Evolutionary conservation across 495 filamentous ascomycete genomes (phyloP), one percentile per base, ranked within the genome.

Genomic region (Penicillium ucsense): DNA sequence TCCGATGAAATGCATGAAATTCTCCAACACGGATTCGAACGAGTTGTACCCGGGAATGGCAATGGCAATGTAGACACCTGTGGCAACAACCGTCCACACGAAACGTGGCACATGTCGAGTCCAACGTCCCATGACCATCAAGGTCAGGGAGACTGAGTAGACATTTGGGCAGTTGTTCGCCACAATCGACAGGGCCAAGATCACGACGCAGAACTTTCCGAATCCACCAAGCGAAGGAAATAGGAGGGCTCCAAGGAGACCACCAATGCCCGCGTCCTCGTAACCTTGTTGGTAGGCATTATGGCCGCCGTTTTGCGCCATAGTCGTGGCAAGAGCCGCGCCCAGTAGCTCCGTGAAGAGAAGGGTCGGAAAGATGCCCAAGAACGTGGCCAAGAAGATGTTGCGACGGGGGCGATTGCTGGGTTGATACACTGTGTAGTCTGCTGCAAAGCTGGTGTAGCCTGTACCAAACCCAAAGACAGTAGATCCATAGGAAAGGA

Each of bases 201-300:
- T 48, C 3, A 79, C 74, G 9, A 74, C 66, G 3, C 79, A 62
- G 53, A 81, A 80, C 52, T 74, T 74, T 6, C 77, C 78, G 53
- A 81, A 81, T 0, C 71, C 74, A 8, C 73, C 74, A 3, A 68
- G 67, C 4, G 43, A 33, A 6, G 72, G 71, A 4, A 63, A 56
- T 4, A 80, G 57, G 64, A 81, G 78, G 4, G 76, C 75, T 2
- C 67, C 77, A 27, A 81, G 61, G 6, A 79, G 71, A 31, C 78
- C 78, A 44, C 74, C 74, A 4, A 75, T 72, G 4, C 71, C 65
- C 20, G 68, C 68, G 10, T 53, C 40, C 6, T 67, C 59, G 56
- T 74, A 79, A 32, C 64, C 76, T 29, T 42, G 32, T 12, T 52
- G 46, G n/a, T 56, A 56, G 20, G 34, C 42, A 38, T 56, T 56